phyloP scores from a whole-genome alignment of 768 basidiomycete genomes.

The Mycena leptocephala region DNA sequence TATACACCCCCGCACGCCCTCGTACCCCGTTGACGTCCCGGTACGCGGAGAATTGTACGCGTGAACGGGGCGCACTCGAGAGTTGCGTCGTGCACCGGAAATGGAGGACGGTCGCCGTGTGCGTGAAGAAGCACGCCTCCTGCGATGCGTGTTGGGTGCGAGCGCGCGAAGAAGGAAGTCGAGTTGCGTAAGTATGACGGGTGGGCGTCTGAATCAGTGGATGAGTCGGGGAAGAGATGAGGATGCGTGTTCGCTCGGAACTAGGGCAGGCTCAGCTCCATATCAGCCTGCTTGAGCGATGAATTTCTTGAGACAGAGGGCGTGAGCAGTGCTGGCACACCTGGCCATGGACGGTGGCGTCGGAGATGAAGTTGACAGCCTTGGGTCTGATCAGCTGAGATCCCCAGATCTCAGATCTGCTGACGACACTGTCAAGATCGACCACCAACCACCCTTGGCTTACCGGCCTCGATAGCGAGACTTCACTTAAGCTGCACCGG shows the following conservation, averaged over 20 bases:
- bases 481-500: background rate
- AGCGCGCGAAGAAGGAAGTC: too few relatives aligned
- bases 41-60: too few relatives aligned
- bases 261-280: constrained; percentile 1
- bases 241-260: background rate
- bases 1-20: too few relatives aligned
- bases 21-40: too few relatives aligned
- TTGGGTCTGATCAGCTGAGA: background rate
- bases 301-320: background rate
- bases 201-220: constrained; percentile 1
- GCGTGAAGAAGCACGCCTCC: too few relatives aligned
- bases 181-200: background rate
- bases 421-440: background rate
- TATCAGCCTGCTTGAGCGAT: constrained; percentile 17
- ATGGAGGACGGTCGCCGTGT: too few relatives aligned
- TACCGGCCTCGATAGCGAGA: background rate
- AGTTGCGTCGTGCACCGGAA: too few relatives aligned
- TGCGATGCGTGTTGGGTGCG: too few relatives aligned
- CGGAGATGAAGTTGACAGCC: background rate
- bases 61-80: too few relatives aligned
- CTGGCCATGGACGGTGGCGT: background rate
- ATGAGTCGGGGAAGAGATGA: background rate
- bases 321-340: background rate
- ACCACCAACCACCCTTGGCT: background rate
- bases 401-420: background rate